Percentiles rank a stretch among this genome's conserved stretches.
Evolutionary conservation across 345 rosid genomes (phyloP).

Genomic region (Sisymbrium irio): DNA sequence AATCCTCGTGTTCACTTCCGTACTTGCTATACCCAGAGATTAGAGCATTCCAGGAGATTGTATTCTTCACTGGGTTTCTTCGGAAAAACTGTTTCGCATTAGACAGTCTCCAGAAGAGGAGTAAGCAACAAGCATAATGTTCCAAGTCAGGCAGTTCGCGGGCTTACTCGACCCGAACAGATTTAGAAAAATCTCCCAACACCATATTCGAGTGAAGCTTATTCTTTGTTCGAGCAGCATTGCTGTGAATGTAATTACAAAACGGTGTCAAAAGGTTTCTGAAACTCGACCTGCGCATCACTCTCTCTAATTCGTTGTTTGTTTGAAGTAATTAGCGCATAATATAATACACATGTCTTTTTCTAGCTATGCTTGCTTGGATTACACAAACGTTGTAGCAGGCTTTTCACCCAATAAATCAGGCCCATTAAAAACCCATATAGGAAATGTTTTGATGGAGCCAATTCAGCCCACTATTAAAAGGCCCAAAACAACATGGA

Average conservation of each 20-base stretch:
- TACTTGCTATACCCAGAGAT: conserved; percentile 66
- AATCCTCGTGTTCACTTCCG: conserved; percentile 54
- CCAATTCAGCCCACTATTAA: too few species aligned
- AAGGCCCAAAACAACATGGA: too few species aligned
- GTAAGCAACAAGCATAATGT: conserved; percentile 77
- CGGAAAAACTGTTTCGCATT: conserved; percentile 57
- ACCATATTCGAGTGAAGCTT: conserved; percentile 45
- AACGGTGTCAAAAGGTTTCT: conserved; percentile 9
- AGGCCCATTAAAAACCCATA: too few species aligned
- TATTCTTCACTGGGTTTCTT: conserved; percentile 50
- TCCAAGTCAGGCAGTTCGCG: conserved; percentile 78
- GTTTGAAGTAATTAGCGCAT: too few species aligned
- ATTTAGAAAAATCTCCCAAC: conserved; percentile 44
- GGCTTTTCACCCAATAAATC: too few species aligned
- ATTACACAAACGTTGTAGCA: too few species aligned
- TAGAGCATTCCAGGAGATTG: conserved; percentile 79
- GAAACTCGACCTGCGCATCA: conserved; percentile 39
- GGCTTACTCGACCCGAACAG: conserved; percentile 60
- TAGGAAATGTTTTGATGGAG: too few species aligned
- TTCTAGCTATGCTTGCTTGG: too few species aligned
- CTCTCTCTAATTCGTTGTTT: neutral
- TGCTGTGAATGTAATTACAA: conserved; percentile 9
- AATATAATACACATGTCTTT: too few species aligned
- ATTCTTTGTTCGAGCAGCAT: conserved; percentile 31
- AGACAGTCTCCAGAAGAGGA: conserved; percentile 48